phyloP scores from a whole-genome alignment of 768 basidiomycete genomes.

The Amanita brunnescens region DNA sequence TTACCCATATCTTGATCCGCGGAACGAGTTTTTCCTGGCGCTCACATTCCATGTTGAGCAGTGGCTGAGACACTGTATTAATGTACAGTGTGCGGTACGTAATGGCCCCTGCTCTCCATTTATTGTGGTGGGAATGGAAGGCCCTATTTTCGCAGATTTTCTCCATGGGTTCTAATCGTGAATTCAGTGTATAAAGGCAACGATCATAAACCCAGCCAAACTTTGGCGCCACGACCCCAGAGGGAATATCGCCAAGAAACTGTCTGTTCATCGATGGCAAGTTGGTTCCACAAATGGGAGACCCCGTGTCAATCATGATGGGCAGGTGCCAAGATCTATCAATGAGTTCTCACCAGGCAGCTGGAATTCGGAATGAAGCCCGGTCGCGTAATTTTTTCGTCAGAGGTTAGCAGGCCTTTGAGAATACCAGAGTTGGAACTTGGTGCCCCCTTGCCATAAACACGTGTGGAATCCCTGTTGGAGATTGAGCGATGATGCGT shows the following conservation, averaged over 20 bases:
- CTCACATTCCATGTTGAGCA: not conserved
- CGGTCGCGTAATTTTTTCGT: not conserved
- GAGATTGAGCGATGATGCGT: not conserved
- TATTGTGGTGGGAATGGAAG: not conserved
- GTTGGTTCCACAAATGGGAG: not conserved
- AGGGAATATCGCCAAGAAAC: not conserved
- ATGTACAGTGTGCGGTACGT: not conserved
- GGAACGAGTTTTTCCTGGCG: not conserved
- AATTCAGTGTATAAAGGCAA: not conserved
- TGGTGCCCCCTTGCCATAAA: not conserved
- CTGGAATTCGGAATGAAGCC: not conserved
- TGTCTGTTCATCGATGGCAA: not conserved
- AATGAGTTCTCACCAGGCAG: not conserved
- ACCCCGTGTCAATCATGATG: not conserved
- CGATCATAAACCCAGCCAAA: not conserved
- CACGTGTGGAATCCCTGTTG: not conserved
- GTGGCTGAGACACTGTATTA: not conserved
- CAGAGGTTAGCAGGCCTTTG: not conserved
- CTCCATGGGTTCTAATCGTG: not conserved
- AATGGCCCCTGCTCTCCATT: not conserved
- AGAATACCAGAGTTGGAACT: not conserved
- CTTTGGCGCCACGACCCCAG: not conserved
- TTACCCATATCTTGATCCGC: not conserved
- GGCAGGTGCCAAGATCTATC: not conserved
- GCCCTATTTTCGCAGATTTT: not conserved